phyloP scores from a whole-genome alignment of 352 stramenopile species.

The Elongisporangium anandrum region DNA sequence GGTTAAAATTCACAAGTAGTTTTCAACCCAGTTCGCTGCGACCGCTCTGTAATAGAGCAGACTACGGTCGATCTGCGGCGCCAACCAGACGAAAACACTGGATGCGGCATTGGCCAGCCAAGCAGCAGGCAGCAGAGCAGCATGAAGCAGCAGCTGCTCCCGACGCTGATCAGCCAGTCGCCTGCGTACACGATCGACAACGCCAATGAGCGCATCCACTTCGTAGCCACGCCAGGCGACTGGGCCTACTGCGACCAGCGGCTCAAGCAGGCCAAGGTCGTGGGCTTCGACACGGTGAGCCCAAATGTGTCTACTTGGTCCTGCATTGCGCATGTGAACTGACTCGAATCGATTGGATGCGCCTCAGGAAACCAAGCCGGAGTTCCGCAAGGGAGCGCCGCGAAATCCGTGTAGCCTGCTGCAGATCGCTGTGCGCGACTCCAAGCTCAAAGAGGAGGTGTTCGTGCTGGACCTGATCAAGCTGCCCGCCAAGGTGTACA shows the following conservation, averaged over 20 bases:
- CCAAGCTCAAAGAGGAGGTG: conserved; percentile 45
- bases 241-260: conserved; percentile 47
- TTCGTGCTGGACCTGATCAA: conserved; percentile 72
- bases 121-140: background rate
- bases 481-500: conserved; percentile 54
- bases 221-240: conserved; percentile 38
- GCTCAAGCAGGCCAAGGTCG: conserved; percentile 37
- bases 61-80: background rate
- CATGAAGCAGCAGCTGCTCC: conserved; percentile 26
- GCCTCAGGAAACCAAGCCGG: conserved; percentile 57
- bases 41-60: background rate
- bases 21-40: background rate
- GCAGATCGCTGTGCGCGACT: conserved; percentile 60
- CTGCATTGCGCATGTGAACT: conserved; percentile 4
- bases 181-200: conserved; percentile 48
- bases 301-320: conserved; percentile 3
- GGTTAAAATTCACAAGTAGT: background rate
- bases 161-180: conserved; percentile 46
- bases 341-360: background rate
- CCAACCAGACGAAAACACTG: background rate
- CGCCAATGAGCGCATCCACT: conserved; percentile 30
- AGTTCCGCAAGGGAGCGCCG: conserved; percentile 32
- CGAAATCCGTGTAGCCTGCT: conserved; percentile 49
- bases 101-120: background rate
- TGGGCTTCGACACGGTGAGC: conserved; percentile 73